Evolutionary conservation across 257 asterid genomes (phyloP).

Genomic region (Penstemon davidsonii): DNA sequence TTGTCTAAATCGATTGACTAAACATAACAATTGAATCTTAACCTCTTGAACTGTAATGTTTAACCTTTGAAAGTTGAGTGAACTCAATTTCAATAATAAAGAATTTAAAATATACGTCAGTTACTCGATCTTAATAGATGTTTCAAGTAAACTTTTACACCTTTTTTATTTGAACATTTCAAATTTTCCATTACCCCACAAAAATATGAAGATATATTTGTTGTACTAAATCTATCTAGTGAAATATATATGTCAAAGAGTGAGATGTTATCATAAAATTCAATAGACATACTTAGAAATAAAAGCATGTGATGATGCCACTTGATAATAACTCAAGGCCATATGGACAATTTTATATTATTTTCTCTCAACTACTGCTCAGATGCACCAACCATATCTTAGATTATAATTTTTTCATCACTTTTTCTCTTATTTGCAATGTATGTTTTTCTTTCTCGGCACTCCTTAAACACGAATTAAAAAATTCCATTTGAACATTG

Average conservation of each 20-base stretch:
- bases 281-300: conserved; percentile 1
- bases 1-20: too few relatives aligned
- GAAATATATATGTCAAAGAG: neutral
- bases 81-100: too few relatives aligned
- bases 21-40: too few relatives aligned
- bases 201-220: neutral
- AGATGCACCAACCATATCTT: too few relatives aligned
- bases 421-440: neutral
- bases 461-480: neutral
- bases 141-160: too few relatives aligned
- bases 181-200: neutral
- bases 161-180: too few relatives aligned
- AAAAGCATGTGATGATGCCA: conserved; percentile 28
- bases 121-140: too few relatives aligned
- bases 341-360: neutral
- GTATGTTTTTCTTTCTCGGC: neutral
- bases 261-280: neutral
- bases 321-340: conserved; percentile 10
- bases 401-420: neutral
- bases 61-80: too few relatives aligned
- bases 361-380: neutral
- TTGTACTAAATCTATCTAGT: neutral
- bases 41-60: too few relatives aligned
- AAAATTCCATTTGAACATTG: too few relatives aligned
- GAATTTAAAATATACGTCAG: too few relatives aligned